Conservation (phyloP, 306 rosid species). For the Trifolium repens region DNA sequence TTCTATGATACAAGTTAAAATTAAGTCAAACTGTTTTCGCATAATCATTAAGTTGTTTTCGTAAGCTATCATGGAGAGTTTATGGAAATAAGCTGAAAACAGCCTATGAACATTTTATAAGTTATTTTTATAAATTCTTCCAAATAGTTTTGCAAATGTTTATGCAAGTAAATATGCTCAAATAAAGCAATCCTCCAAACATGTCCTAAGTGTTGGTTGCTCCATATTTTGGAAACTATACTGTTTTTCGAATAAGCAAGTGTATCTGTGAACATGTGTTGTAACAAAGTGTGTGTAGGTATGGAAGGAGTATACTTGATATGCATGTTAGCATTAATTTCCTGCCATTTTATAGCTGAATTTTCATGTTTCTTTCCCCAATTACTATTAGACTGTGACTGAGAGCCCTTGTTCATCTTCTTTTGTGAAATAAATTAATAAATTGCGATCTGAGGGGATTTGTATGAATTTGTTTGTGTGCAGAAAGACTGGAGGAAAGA, state of each 20-base stretch:
- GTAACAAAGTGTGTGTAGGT: neutral
- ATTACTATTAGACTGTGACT: neutral
- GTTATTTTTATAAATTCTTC: too few species aligned
- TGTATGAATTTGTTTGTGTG: slow-evolving; percentile 33
- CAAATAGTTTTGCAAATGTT: too few species aligned
- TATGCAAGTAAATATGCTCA: too few species aligned
- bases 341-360: neutral
- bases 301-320: neutral
- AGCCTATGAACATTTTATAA: too few species aligned
- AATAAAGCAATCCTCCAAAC: too few species aligned
- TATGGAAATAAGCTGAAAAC: too few species aligned
- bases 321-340: neutral
- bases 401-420: neutral
- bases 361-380: neutral
- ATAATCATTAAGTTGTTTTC: too few species aligned
- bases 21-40: too few species aligned
- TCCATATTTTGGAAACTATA: too few species aligned
- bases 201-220: neutral
- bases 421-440: neutral
- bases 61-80: too few species aligned
- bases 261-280: neutral
- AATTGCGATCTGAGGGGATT: neutral
- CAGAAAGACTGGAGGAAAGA: slow-evolving; percentile 96
- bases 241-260: too few species aligned
- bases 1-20: too few species aligned